Evolutionary conservation across 2,329 filamentous ascomycete species (phyloP), one percentile per base, ranked within the genome.

Genomic region (Xylaria sp.): DNA sequence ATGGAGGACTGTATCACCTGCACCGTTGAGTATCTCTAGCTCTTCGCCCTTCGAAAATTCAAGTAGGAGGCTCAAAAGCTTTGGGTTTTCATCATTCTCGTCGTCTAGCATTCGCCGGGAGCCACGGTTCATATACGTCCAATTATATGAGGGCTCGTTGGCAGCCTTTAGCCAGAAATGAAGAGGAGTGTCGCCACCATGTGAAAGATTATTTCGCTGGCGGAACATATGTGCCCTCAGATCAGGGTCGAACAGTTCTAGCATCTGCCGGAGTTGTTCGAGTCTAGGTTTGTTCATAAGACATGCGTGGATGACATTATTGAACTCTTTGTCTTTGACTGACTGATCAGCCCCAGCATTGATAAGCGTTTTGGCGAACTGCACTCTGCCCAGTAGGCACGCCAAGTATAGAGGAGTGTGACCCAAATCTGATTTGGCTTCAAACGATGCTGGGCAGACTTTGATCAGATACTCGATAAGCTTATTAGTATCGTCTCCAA

Each of bases 351-450:
- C 92, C 2, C 91, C 92, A 30, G 86, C 87, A 0, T 85, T 81
- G 59, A 95, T 84, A 42, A 97, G 84, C 0, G 88, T 81, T 73
- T 88, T 86, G 17, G 86, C 85, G 21, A 86, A 85, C 1, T 88
- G 81, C 17, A 84, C 73, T 21, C 86, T 85, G 11, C 86, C 85
- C 2, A 87, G 79, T 1, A 83, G 79, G 69, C 89, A 90, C 1
- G 93, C 92, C 9, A 93, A 77, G 64, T 89, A 85, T 0, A 97
- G 82, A 1, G 93, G 92, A 0, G 92, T 94, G 59, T 85, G 81
- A 0, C 88, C 88, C 7, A 81, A 75, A 0, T 82, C 78, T 1
- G 85, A 88, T 74, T 88, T 92, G 58, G 85, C 83, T 65, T 93
- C 88, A 0, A 97, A 74, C 0, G 84, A 85, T 2, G 86, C 81